Base-by-base conservation (phyloP, 106 monocot genomes). In the Agapanthus africanus region DNA sequence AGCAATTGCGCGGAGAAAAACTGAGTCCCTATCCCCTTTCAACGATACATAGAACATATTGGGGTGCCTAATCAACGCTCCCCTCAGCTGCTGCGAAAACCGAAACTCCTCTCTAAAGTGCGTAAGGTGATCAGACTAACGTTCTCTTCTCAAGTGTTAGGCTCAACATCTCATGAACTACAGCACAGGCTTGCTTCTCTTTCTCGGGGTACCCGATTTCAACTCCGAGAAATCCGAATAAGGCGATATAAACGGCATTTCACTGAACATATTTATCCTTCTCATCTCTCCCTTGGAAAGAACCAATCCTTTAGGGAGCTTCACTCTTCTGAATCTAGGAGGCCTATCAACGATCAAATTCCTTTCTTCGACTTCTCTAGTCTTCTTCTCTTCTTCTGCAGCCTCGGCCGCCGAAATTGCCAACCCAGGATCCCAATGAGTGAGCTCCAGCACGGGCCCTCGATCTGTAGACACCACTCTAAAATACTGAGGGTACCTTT, bases 21-120 rank as follows among this genome's bases (percentile, higher is more conserved):
- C 92, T 0, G 97, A 92, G 63, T 97, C 97, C 65, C 97, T 92
- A 23, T 89, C 89, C 64, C 97, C 97, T 63, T 97, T 97, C 65
- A 97, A 72, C 1, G 97, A 97, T 4, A 97, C 89, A 67, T 90
- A 97, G 59, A 97, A 97, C 86, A 97, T 92, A 67, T 97, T 92
- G 0, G 92, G 97, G 38, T 97, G 97, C 66, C 97, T 81, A 44
- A 92, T 90, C 25, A 97, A 32, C 97, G 92, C 92, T 40, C 89
- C 97, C 63, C 97, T 75, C 50, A 97, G 33, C 70, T 92, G 87
- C 71, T 97, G 92, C 4, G 97, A 97, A 72, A 97, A 97, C 61
- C 70, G 46, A 41, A 97, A 97, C 54, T 97, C 97, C 80, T 97
- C 97, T 77, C 92, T 84, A 56, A 92, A 97, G 63, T 97, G 97